Percentiles rank a stretch among this genome's conserved stretches.
phyloP scores from a whole-genome alignment of 208 protist species.

The Crithidia sp. region DNA sequence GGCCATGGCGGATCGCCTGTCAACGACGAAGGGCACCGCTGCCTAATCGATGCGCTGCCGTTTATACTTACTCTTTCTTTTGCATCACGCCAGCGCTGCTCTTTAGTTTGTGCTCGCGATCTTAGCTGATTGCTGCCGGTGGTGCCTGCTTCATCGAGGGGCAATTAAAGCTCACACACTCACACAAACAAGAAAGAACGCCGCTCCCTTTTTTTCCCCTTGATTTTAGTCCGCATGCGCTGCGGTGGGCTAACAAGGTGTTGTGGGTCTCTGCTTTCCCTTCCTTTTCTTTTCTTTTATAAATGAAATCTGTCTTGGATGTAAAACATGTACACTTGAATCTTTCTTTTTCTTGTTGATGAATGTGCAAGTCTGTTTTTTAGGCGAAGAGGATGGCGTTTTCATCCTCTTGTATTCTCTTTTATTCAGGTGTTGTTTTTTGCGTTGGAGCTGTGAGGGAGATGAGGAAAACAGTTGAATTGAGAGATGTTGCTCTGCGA shows the following conservation, averaged over 20 bases:
- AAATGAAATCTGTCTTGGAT: background rate
- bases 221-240: background rate
- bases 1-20: slow-evolving; percentile 80
- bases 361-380: background rate
- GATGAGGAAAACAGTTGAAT: no score
- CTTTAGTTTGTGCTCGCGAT: no score
- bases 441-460: background rate
- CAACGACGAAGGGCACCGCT: slow-evolving; percentile 50
- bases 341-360: slow-evolving; percentile 2
- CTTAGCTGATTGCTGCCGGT: no score
- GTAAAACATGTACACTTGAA: slow-evolving; percentile 8
- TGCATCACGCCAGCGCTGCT: background rate
- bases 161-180: no score
- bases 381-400: no score
- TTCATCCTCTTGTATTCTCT: slow-evolving; percentile 10
- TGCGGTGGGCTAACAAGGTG: no score
- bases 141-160: no score
- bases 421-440: slow-evolving; percentile 6
- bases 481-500: no score
- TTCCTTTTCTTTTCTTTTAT: slow-evolving; percentile 6
- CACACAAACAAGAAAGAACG: no score
- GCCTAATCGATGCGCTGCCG: background rate
- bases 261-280: background rate
- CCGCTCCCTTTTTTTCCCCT: slow-evolving; percentile 12
- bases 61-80: slow-evolving; percentile 20